phyloP scores from a whole-genome alignment of 2,329 filamentous ascomycete species.

The Chaetomiaceae sp. region DNA sequence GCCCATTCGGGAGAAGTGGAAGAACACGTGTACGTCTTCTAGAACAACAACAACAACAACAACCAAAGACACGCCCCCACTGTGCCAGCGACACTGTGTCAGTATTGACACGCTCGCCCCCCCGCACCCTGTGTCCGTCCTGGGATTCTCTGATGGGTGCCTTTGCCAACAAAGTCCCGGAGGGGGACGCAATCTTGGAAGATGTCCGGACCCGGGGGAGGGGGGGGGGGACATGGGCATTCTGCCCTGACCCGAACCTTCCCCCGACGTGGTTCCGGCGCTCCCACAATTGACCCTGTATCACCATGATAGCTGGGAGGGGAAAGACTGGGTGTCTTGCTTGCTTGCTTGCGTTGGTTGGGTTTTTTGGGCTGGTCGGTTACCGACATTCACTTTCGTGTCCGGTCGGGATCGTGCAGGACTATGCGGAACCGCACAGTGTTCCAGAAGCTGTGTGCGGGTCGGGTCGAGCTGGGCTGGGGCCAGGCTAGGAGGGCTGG shows the following conservation, averaged over 20 bases:
- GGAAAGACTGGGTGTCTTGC: too few relatives aligned
- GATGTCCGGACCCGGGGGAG: too few relatives aligned
- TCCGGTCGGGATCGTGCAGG: background rate
- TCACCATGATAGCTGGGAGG: background rate
- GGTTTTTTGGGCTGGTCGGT: too few relatives aligned
- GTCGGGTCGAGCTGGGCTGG: too few relatives aligned
- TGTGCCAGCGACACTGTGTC: too few relatives aligned
- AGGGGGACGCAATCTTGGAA: conserved; percentile 1
- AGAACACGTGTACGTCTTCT: conserved; percentile 2
- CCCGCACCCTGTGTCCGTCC: too few relatives aligned
- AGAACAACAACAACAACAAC: background rate
- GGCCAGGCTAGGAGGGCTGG: too few relatives aligned
- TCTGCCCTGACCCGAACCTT: background rate
- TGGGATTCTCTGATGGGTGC: too few relatives aligned
- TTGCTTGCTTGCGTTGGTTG: too few relatives aligned
- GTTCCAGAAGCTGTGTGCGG: conserved; percentile 6
- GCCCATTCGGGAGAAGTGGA: background rate
- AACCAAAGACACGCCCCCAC: too few relatives aligned
- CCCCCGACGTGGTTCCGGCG: background rate
- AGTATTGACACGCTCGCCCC: too few relatives aligned
- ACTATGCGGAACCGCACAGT: background rate
- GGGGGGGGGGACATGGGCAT: too few relatives aligned
- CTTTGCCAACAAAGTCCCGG: background rate
- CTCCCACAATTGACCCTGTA: background rate
- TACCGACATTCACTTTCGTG: background rate